These are phyloP conservation scores for Penicillium occitanis DNA, from an alignment of 2,329 filamentous ascomycete genomes.

Conservation along the genomic window DNA sequence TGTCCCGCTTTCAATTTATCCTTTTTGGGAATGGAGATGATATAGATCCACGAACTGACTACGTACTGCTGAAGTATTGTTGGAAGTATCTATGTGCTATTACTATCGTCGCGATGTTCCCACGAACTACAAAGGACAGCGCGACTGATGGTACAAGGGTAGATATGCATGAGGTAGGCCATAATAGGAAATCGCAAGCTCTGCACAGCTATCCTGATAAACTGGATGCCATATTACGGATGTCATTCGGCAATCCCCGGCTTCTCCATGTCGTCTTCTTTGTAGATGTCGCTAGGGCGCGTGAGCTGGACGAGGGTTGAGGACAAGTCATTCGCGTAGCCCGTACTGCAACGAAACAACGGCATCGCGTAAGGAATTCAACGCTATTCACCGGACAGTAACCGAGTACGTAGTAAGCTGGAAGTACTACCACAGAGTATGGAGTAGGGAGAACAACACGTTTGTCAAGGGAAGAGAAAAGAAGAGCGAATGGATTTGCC, in stretches of 20 bases:
- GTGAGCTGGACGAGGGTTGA: background rate
- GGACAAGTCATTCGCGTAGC: background rate
- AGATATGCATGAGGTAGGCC: too few species aligned
- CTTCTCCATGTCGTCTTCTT: background rate
- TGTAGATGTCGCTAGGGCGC: background rate
- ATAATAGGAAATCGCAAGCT: too few species aligned
- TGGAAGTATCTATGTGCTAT: too few species aligned
- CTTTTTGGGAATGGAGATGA: constrained; percentile 28
- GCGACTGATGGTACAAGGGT: too few species aligned
- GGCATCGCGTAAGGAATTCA: background rate
- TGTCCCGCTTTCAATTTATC: constrained; percentile 35
- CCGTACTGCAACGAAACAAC: background rate
- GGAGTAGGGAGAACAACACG: background rate
- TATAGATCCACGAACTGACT: background rate
- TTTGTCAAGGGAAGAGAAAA: background rate
- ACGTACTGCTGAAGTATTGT: too few species aligned
- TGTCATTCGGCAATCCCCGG: background rate
- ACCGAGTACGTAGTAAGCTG: background rate
- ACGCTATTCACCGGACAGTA: background rate
- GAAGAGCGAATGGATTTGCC: constrained; percentile 4
- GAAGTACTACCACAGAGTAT: background rate
- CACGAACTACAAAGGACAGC: too few species aligned
- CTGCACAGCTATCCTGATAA: too few species aligned
- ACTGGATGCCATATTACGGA: too few species aligned
- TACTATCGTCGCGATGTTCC: too few species aligned